These are phyloP conservation scores for Melastoma malabathricum DNA, from an alignment of 345 rosid species.

Conservation along the genomic window DNA sequence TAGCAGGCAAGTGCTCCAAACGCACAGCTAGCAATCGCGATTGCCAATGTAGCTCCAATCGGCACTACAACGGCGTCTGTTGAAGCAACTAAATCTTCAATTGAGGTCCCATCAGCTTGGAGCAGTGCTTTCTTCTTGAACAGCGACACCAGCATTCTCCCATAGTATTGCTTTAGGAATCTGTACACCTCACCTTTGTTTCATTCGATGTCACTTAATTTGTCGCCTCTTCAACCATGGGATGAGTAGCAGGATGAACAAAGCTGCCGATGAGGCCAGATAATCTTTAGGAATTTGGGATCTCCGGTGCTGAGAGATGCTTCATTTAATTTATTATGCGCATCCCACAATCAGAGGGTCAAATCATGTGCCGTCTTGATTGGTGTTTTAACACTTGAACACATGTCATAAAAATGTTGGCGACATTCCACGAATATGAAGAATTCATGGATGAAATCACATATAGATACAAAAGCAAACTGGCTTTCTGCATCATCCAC, in stretches of 20 bases:
- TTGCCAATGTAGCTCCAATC: constrained; percentile 89
- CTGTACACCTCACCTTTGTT: constrained; percentile 62
- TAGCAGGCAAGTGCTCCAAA: constrained; percentile 95
- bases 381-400: constrained; percentile 60
- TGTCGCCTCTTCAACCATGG: constrained; percentile 9
- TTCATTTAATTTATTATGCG: constrained; percentile 80
- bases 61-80: constrained; percentile 85
- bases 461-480: constrained; percentile 55
- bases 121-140: constrained; percentile 41
- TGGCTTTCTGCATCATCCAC: constrained; percentile 83
- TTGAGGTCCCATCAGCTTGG: constrained; percentile 21
- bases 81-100: constrained; percentile 48
- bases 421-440: constrained; percentile 95
- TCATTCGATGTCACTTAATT: constrained; percentile 37
- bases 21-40: constrained; percentile 93
- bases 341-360: constrained; percentile 81
- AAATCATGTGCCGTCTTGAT: constrained; percentile 61
- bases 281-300: constrained; percentile 75
- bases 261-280: constrained; percentile 91
- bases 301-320: constrained; percentile 68
- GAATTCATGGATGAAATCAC: constrained; percentile 83
- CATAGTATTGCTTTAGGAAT: constrained; percentile 57
- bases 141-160: constrained; percentile 43
- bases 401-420: constrained; percentile 78
- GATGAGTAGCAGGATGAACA: constrained; percentile 62